A percentile compares a stretch with the other conserved stretches of the same genome.
These are phyloP conservation scores for Dalbergia cultrata DNA, from an alignment of 306 rosid species.

Conservation along the genomic window DNA sequence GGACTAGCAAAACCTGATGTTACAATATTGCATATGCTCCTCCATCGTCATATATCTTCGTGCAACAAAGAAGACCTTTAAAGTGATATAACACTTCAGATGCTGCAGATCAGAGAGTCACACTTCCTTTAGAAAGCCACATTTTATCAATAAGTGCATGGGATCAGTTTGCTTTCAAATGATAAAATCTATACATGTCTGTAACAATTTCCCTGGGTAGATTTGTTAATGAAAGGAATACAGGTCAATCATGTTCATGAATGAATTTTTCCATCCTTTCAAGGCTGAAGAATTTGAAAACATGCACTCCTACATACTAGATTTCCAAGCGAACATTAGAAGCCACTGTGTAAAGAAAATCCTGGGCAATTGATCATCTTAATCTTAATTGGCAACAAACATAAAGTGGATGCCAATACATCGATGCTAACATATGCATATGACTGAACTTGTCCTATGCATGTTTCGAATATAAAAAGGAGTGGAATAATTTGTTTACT, in stretches of 20 bases:
- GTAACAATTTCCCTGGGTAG: background rate
- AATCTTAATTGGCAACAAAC: too few relatives aligned
- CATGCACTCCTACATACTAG: background rate
- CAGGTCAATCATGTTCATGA: background rate
- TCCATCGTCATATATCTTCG: conserved; percentile 70
- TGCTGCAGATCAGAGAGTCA: conserved; percentile 36
- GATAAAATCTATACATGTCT: too few relatives aligned
- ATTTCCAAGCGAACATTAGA: background rate
- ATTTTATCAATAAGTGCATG: background rate
- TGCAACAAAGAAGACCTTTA: conserved; percentile 52
- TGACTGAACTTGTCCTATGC: too few relatives aligned
- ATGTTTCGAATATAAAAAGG: too few relatives aligned
- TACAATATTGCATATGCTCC: conserved; percentile 85
- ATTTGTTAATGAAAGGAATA: background rate
- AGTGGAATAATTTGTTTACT: too few relatives aligned
- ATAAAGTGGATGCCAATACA: too few relatives aligned
- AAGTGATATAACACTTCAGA: conserved; percentile 35
- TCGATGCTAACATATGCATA: too few relatives aligned
- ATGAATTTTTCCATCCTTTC: background rate
- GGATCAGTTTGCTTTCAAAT: background rate
- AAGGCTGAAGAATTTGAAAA: background rate
- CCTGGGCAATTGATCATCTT: too few relatives aligned
- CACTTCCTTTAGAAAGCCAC: background rate
- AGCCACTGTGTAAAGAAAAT: too few relatives aligned
- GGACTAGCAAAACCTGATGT: conserved; percentile 75